Base-by-base conservation (phyloP, 371 early-diverging fungal genomes). In the Rhizopus delemar region DNA sequence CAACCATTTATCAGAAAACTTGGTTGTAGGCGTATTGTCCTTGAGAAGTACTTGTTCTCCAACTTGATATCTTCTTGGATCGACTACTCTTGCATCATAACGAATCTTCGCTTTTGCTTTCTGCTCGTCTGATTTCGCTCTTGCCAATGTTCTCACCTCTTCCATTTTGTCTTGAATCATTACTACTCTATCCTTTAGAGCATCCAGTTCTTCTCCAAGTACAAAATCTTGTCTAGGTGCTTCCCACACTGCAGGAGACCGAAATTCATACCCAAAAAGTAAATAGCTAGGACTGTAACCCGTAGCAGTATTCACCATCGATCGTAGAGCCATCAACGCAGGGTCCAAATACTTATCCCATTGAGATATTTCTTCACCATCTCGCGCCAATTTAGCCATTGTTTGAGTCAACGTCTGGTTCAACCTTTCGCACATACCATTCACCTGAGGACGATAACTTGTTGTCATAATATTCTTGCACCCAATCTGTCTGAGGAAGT, bases 391-490 rank as follows among this genome's bases (percentile, higher is more conserved):
- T 48, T 71, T 71, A 2, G 63, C 36, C 3, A 68, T 28, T 0
- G 41, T 41, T 7, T 59, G 28, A 0, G 35, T 43, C 0, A 71
- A 9, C 0, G 57, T 69, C 32, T 64, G 51, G 45, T 74, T 77
- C 34, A 71, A 57, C 11, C 77, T 36, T 64, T 82, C 73, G 7
- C 70, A 72, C 12, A 68, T 46, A 0, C 75, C 74, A 65, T 74
- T 75, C 0, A 50, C 59, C 53, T 75, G 70, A 0, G 73, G 73
- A 22, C 66, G 41, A 49, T 66, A 71, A 7, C 63, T 57, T 0
- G 75, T 66, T 6, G 68, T 67, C 28, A 61, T 58, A 0, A 59
- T 31, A 35, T 57, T 60, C 22, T 46, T 46, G 22, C 71, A 67
- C 0, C 60, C 65, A 0, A 78, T 11, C 4, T 31, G 13, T 13